These are phyloP conservation scores for Saccharum spontaneum DNA, from an alignment of 176 grass and related monocot species.

Conservation along the genomic window DNA sequence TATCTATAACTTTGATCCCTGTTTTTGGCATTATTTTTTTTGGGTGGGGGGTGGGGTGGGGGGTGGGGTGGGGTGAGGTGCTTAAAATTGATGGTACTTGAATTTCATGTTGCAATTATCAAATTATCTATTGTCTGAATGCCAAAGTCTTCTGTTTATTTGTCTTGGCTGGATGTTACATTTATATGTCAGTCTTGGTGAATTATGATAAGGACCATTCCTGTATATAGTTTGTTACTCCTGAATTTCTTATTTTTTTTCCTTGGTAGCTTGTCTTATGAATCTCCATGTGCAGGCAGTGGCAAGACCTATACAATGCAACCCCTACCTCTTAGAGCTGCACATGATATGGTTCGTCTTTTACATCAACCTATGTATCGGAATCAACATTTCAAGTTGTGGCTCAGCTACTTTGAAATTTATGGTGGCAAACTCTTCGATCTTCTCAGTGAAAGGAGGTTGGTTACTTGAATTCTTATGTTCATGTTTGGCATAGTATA, in stretches of 20 bases:
- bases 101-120: neutral
- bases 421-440: constrained; percentile 77
- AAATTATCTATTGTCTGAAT: neutral
- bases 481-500: neutral
- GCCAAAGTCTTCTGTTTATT: neutral
- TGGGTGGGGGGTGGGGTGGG: too few relatives aligned
- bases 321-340: constrained; percentile 71
- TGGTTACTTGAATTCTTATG: neutral
- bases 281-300: constrained; percentile 55
- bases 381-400: constrained; percentile 63
- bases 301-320: constrained; percentile 84
- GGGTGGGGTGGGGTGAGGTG: neutral
- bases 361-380: constrained; percentile 50
- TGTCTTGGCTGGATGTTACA: constrained; percentile 9
- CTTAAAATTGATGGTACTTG: constrained; percentile 16
- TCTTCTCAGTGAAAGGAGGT: constrained; percentile 80
- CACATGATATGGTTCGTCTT: constrained; percentile 61
- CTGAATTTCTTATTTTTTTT: neutral
- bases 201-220: neutral
- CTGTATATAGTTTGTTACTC: neutral
- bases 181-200: neutral
- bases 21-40: neutral
- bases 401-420: constrained; percentile 84
- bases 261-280: neutral
- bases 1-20: neutral